Base-by-base conservation (phyloP, 306 rosid genomes). In the Oemleria cerasiformis region DNA sequence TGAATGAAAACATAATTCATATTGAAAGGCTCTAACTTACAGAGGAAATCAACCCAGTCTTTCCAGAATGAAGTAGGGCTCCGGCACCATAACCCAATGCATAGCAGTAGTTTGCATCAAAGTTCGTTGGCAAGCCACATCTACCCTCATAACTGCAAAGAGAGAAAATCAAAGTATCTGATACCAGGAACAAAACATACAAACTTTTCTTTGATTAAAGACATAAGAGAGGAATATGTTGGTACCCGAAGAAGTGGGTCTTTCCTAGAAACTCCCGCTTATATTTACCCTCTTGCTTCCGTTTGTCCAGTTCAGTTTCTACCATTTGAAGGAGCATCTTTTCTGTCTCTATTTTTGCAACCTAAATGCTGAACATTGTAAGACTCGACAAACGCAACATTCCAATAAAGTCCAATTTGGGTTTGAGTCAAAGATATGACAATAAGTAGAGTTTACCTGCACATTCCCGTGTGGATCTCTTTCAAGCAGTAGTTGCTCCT, bases 381-480 rank as follows among this genome's bases (percentile, higher is more conserved):
- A 62, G 50, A 15, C 5, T 7, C 7, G 21, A 43, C 9, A 44
- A 48, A 72, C 6, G 39, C 41, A 34, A 50, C 47, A 56, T 73
- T 23, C 39, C 78, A 43, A 47, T 8, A 67, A 62, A 58, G 47
- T 10, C 30, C 64, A 68, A 75, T 30, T 30, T 12, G 55, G 34
- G 17, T 17, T 10, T 14, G 60, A 53, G 50, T 67, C 16, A 71
- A 53, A 61, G 69, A 63, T 71, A 76, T 39, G 64, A 74, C 17
- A 73, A 38, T 2, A 62, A 23, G 53, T 45, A 74, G 56, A 50
- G 74, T 44, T 61, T 66, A 87, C 97, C 94, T 92, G 97, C 51
- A 92, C 97, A 76, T 92, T 92, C 72, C 97, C 97, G 73, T 92
- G 96, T 19, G 96, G 97, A 80, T 92, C 97, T 82, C 97, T 87